phyloP scores from a whole-genome alignment of 352 stramenopile species.

The Bremia lactucae region DNA sequence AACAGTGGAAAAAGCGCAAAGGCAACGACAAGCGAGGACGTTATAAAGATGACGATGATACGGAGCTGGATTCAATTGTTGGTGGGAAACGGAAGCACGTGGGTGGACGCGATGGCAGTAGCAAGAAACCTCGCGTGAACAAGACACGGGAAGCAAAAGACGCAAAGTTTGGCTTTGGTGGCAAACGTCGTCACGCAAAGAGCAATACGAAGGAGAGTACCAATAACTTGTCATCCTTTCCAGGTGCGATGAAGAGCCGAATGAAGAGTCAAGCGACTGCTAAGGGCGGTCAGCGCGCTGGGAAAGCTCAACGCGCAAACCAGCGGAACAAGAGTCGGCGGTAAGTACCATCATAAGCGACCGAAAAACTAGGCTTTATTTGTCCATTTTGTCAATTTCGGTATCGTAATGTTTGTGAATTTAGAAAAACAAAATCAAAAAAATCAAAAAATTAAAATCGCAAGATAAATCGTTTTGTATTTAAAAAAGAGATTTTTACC shows the following conservation, averaged over 20 bases:
- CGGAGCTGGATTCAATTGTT: conserved; percentile 55
- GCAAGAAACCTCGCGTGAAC: conserved; percentile 68
- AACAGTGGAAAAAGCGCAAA: conserved; percentile 86
- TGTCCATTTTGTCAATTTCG: too few species aligned
- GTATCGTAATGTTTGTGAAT: too few species aligned
- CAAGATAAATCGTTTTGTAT: neutral
- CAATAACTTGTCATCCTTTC: conserved; percentile 68
- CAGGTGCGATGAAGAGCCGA: conserved; percentile 28
- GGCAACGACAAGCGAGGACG: conserved; percentile 51
- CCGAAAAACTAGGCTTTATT: neutral
- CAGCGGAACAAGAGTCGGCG: conserved; percentile 40
- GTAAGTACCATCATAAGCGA: conserved; percentile 16
- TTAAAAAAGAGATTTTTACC: neutral
- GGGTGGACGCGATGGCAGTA: conserved; percentile 37
- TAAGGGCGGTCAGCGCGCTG: conserved; percentile 44
- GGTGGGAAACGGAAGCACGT: conserved; percentile 40
- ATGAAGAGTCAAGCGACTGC: conserved; percentile 30
- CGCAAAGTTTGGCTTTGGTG: conserved; percentile 81
- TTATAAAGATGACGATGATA: conserved; percentile 51
- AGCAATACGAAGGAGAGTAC: conserved; percentile 74
- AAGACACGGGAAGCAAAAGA: conserved; percentile 55
- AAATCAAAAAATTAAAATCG: too few species aligned
- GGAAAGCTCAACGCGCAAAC: conserved; percentile 42
- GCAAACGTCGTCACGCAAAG: conserved; percentile 66
- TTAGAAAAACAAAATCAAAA: too few species aligned